Evolutionary conservation across 306 rosid species (phyloP).

Genomic region (Cercis canadensis): DNA sequence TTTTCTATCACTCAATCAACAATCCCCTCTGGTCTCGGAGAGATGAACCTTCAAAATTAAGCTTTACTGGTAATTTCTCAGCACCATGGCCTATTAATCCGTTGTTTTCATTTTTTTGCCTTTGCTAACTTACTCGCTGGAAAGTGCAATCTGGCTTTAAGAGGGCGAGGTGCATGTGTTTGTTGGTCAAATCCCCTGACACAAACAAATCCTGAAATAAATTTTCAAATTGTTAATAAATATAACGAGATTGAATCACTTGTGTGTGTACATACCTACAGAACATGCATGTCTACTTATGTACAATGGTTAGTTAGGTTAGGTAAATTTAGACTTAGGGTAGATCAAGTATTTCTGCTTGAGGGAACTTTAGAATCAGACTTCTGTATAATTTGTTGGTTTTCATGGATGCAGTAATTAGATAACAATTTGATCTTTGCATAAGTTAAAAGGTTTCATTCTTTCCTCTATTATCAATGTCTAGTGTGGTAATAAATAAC

Average conservation of each 20-base stretch:
- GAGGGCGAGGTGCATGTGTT: constrained; percentile 71
- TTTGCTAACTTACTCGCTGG: constrained; percentile 64
- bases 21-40: constrained; percentile 29
- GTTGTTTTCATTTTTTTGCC: constrained; percentile 41
- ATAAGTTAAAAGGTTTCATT: constrained; percentile 2
- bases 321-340: constrained; percentile 18
- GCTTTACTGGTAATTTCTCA: constrained; percentile 39
- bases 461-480: constrained; percentile 24
- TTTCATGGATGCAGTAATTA: background rate
- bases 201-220: constrained; percentile 82
- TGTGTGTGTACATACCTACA: background rate
- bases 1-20: constrained; percentile 44
- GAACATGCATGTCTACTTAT: constrained; percentile 1
- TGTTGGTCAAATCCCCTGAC: constrained; percentile 89
- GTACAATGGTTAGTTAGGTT: constrained; percentile 12
- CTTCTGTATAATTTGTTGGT: background rate
- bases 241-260: constrained; percentile 5
- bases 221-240: constrained; percentile 34
- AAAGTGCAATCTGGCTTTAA: constrained; percentile 68
- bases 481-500: constrained; percentile 23
- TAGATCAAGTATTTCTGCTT: constrained; percentile 6
- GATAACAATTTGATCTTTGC: background rate
- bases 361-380: constrained; percentile 3
- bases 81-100: constrained; percentile 28
- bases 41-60: constrained; percentile 26